These are phyloP conservation scores for Rasamsonia emersonii DNA, from an alignment of 2,329 filamentous ascomycete species.

Conservation along the genomic window DNA sequence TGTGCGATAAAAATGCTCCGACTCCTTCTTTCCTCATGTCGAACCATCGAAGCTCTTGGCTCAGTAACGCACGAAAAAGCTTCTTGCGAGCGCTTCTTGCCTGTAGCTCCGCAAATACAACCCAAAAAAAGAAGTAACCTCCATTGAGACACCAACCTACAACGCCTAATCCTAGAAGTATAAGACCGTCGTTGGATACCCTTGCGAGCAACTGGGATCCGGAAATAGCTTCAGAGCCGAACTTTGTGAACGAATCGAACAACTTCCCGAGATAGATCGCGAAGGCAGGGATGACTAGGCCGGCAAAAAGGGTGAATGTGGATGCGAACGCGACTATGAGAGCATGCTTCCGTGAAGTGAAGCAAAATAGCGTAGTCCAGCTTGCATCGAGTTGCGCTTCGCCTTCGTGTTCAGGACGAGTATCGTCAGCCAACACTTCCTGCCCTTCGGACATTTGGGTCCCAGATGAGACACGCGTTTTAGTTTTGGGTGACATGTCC, in stretches of 20 bases:
- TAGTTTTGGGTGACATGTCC: too few relatives aligned
- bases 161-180: slow-evolving; percentile 55
- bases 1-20: slow-evolving; percentile 58
- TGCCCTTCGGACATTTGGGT: too few relatives aligned
- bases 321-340: slow-evolving; percentile 48
- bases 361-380: slow-evolving; percentile 60
- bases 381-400: slow-evolving; percentile 10
- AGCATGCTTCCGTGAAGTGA: slow-evolving; percentile 56
- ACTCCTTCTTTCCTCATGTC: slow-evolving; percentile 65
- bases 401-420: too few relatives aligned
- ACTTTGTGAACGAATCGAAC: slow-evolving; percentile 62
- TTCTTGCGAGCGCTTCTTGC: slow-evolving; percentile 55
- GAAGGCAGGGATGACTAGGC: slow-evolving; percentile 55
- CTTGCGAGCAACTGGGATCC: slow-evolving; percentile 45
- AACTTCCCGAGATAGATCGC: slow-evolving; percentile 65
- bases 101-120: slow-evolving; percentile 73
- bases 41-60: slow-evolving; percentile 73
- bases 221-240: slow-evolving; percentile 48
- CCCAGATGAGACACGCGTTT: too few relatives aligned
- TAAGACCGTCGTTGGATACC: slow-evolving; percentile 53
- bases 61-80: slow-evolving; percentile 61
- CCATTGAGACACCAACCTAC: slow-evolving; percentile 60
- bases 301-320: slow-evolving; percentile 49
- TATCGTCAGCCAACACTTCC: too few relatives aligned
- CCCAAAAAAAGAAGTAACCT: slow-evolving; percentile 60